Percentiles rank a stretch among this genome's conserved stretches.
Conservation (phyloP, 2,329 filamentous ascomycete genomes). For the Polychaeton citri region DNA sequence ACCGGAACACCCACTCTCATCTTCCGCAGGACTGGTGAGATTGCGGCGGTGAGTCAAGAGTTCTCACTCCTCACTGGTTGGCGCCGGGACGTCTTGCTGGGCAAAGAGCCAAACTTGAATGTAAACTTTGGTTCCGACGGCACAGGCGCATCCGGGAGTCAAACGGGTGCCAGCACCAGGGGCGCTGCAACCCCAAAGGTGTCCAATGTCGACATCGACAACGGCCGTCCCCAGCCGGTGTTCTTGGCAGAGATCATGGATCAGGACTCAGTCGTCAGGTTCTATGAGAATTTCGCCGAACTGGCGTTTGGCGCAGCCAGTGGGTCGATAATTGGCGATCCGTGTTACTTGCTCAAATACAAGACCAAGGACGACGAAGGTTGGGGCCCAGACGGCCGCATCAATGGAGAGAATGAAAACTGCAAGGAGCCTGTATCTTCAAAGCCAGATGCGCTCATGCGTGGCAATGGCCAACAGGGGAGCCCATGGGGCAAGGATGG, state of each 20-base stretch:
- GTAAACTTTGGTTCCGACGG: slow-evolving; percentile 54
- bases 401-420: slow-evolving; percentile 22
- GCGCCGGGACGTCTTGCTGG: slow-evolving; percentile 78
- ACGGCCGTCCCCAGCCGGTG: slow-evolving; percentile 54
- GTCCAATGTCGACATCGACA: slow-evolving; percentile 14
- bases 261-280: slow-evolving; percentile 83
- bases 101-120: slow-evolving; percentile 77
- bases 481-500: slow-evolving; percentile 69
- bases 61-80: slow-evolving; percentile 93
- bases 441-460: slow-evolving; percentile 17
- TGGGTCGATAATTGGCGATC: slow-evolving; percentile 62
- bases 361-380: slow-evolving; percentile 51
- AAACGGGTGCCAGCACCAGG: slow-evolving; percentile 31
- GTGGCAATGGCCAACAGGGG: slow-evolving; percentile 66
- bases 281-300: slow-evolving; percentile 90
- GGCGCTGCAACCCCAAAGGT: slow-evolving; percentile 35
- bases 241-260: slow-evolving; percentile 89
- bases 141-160: slow-evolving; percentile 22
- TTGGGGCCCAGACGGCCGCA: slow-evolving; percentile 35
- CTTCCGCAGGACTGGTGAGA: slow-evolving; percentile 80
- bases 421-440: slow-evolving; percentile 8
- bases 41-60: slow-evolving; percentile 92
- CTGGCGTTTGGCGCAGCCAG: slow-evolving; percentile 85
- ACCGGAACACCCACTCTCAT: slow-evolving; percentile 85
- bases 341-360: slow-evolving; percentile 82